These are phyloP conservation scores for Triangularia setosa DNA, from an alignment of 2,329 filamentous ascomycete species.

Conservation along the genomic window DNA sequence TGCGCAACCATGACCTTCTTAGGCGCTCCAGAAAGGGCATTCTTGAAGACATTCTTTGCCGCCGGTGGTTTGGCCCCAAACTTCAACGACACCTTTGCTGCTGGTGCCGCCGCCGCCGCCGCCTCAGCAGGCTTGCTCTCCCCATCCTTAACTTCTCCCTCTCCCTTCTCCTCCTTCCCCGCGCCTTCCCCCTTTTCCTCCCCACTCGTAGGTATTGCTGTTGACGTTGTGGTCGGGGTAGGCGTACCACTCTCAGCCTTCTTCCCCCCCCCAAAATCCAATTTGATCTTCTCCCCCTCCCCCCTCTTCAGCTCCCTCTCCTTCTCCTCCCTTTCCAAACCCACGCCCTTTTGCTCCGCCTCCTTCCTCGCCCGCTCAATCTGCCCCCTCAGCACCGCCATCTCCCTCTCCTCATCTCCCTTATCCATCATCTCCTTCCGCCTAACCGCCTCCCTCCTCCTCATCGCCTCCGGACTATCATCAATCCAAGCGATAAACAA, in stretches of 20 bases:
- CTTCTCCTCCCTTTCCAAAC: conserved; percentile 39
- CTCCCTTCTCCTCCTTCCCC: not conserved
- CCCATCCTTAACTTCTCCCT: conserved; percentile 14
- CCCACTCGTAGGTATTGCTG: not conserved
- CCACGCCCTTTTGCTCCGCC: conserved; percentile 43
- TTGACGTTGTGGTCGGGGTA: no score
- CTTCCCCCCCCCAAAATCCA: conserved; percentile 61
- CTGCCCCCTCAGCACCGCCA: conserved; percentile 77
- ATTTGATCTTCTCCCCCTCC: conserved; percentile 67
- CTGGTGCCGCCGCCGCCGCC: conserved; percentile 17
- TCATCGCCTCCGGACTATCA: conserved; percentile 79
- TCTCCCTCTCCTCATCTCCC: conserved; percentile 86
- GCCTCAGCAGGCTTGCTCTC: conserved; percentile 12
- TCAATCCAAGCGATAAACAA: conserved; percentile 88
- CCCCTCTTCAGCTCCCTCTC: conserved; percentile 49
- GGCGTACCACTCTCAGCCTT: conserved; percentile 16
- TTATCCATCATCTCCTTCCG: conserved; percentile 84
- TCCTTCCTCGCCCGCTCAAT: conserved; percentile 69
- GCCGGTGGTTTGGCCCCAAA: conserved; percentile 57
- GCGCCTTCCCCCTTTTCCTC: not conserved
- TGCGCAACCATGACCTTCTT: conserved; percentile 62
- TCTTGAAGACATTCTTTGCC: conserved; percentile 81
- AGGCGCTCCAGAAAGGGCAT: conserved; percentile 55
- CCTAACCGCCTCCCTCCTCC: conserved; percentile 73
- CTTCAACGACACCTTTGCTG: conserved; percentile 59